These are phyloP conservation scores for Rhizopus sp. DNA, from an alignment of 371 early-diverging fungal genomes.

Conservation along the genomic window DNA sequence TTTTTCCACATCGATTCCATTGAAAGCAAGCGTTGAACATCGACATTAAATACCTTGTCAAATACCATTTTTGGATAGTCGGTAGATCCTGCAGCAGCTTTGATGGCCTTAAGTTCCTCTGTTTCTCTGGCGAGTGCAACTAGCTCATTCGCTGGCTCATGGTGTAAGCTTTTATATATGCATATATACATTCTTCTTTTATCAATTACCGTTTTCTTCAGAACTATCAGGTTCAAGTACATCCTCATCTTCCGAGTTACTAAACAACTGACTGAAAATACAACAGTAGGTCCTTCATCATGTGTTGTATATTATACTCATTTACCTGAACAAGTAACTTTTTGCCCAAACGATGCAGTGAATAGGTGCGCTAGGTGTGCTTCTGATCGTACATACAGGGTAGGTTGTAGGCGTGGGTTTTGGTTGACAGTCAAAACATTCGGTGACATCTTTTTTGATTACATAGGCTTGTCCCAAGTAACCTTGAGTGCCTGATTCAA, in stretches of 20 bases:
- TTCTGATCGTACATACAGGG: constrained; percentile 98
- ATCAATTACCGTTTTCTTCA: constrained; percentile 63
- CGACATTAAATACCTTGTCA: constrained; percentile 82
- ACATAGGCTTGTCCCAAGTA: constrained; percentile 96
- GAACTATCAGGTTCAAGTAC: constrained; percentile 48
- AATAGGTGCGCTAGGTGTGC: constrained; percentile 94
- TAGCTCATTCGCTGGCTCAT: constrained; percentile 68
- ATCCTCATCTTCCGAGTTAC: constrained; percentile 71
- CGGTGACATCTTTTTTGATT: constrained; percentile 75
- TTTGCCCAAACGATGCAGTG: constrained; percentile 99
- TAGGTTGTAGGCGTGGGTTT: constrained; percentile 87
- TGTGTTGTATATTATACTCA: not conserved
- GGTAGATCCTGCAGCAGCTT: constrained; percentile 56
- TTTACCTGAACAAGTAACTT: constrained; percentile 79
- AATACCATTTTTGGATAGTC: constrained; percentile 80
- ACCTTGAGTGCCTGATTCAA: constrained; percentile 98
- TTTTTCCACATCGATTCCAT: constrained; percentile 94
- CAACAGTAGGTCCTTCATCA: not conserved
- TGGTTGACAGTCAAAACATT: constrained; percentile 98
- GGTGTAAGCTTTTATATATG: not conserved
- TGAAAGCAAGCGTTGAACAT: constrained; percentile 73
- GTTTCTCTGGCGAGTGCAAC: constrained; percentile 72
- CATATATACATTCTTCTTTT: not conserved
- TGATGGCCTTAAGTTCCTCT: constrained; percentile 66
- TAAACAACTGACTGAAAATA: constrained; percentile 79